Evolutionary conservation across 352 stramenopile genomes (phyloP).

Genomic region (Phytophthora sp.): DNA sequence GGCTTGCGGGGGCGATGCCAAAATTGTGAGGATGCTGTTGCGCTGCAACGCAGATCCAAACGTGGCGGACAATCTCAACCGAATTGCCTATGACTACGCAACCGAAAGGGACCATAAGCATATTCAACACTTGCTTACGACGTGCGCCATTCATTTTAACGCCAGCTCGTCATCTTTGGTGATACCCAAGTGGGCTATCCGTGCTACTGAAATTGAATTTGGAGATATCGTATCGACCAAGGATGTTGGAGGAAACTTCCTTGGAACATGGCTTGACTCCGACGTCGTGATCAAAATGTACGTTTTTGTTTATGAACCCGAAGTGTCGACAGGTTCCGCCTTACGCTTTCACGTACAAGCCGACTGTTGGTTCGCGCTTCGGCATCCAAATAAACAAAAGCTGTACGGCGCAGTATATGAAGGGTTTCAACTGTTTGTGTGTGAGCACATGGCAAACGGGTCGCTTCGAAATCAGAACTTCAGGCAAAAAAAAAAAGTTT

Average conservation of each 20-base stretch:
- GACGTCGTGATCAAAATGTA: conserved; percentile 10
- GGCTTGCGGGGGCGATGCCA: not conserved
- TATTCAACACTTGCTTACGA: not conserved
- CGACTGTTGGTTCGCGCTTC: conserved; percentile 12
- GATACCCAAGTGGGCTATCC: not conserved
- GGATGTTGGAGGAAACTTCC: not conserved
- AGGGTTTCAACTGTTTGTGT: conserved; percentile 7
- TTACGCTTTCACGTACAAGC: conserved; percentile 4
- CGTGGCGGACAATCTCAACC: not conserved
- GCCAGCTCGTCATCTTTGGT: too few relatives aligned
- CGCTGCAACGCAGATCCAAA: not conserved
- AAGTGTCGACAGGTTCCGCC: too few relatives aligned
- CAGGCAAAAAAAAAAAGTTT: too few relatives aligned
- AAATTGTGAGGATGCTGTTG: not conserved
- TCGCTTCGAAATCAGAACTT: too few relatives aligned
- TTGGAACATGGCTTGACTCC: not conserved
- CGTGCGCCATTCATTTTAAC: not conserved
- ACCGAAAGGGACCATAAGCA: not conserved
- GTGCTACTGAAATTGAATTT: not conserved
- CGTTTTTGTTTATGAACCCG: not conserved
- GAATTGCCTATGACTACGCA: not conserved
- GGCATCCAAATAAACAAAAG: conserved; percentile 15
- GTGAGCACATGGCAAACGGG: conserved; percentile 7
- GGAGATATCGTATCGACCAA: not conserved
- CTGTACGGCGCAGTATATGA: conserved; percentile 7